Conservation (phyloP, 2,329 filamentous ascomycete genomes). For the Botrytis fabae region DNA sequence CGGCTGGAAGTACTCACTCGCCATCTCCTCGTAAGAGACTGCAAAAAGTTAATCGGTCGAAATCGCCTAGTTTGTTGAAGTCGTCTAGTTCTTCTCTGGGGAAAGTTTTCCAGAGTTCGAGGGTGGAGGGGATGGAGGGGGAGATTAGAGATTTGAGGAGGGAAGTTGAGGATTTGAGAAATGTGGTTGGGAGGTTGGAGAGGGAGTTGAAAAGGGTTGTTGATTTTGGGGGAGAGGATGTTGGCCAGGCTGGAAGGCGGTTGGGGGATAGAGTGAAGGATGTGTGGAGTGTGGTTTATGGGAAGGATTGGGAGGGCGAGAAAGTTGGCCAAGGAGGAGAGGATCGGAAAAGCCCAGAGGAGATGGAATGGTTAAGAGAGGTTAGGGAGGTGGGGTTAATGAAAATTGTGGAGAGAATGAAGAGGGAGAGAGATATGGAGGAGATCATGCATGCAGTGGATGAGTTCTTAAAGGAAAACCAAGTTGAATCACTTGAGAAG, state of each 20-base stretch:
- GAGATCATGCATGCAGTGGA: neutral
- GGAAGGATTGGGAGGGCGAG: constrained; percentile 2
- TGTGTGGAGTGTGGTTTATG: neutral
- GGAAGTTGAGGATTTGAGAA: neutral
- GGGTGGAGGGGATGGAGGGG: neutral
- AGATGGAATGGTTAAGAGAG: neutral
- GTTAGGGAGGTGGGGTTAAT: neutral
- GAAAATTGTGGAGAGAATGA: neutral
- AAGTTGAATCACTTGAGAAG: neutral
- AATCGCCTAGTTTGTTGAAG: neutral
- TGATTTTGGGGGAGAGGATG: neutral
- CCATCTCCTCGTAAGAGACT: constrained; percentile 6
- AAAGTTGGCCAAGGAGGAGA: neutral
- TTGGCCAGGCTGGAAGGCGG: accelerated
- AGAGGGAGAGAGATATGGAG: neutral
- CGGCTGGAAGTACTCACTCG: neutral
- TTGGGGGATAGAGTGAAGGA: neutral
- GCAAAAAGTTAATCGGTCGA: neutral
- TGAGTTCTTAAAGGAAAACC: neutral
- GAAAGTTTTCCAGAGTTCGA: constrained; percentile 3
- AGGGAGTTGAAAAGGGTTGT: neutral
- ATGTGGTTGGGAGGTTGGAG: neutral
- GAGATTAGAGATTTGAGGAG: neutral
- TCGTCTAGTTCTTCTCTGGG: constrained; percentile 3
- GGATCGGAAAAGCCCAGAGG: neutral